Percentiles rank a stretch among this genome's conserved stretches.
Evolutionary conservation across 768 basidiomycete genomes (phyloP).

Genomic region (Lactifluus volemus): DNA sequence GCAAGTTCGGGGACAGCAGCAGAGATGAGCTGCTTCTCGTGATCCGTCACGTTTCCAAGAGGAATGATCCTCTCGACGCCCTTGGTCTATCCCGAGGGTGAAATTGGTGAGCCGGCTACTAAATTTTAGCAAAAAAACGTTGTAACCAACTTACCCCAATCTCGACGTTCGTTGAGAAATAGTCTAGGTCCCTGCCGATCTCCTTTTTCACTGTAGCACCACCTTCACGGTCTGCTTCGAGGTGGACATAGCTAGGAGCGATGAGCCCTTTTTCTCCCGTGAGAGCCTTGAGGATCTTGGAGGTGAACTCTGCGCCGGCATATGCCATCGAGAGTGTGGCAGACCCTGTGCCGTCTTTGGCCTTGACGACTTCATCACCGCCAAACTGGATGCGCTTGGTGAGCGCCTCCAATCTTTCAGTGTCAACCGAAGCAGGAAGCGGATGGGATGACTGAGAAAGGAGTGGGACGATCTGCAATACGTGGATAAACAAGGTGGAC

Average conservation of each 20-base stretch:
- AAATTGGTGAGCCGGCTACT: not conserved
- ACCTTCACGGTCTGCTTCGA: slow-evolving; percentile 60
- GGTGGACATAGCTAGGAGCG: slow-evolving; percentile 78
- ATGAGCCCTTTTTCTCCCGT: slow-evolving; percentile 85
- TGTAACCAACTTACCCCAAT: slow-evolving; percentile 58
- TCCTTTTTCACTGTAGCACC: slow-evolving; percentile 70
- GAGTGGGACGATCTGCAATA: slow-evolving; percentile 73
- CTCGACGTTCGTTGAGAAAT: slow-evolving; percentile 84
- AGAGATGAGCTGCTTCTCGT: slow-evolving; percentile 67
- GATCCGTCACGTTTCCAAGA: slow-evolving; percentile 65
- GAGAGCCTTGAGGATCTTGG: slow-evolving; percentile 72
- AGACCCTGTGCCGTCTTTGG: slow-evolving; percentile 89
- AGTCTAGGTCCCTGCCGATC: slow-evolving; percentile 67
- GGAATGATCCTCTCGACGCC: slow-evolving; percentile 78
- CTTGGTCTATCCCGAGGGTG: slow-evolving; percentile 40
- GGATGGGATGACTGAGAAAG: slow-evolving; percentile 84
- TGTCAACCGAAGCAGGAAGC: slow-evolving; percentile 49
- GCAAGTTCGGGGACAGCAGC: slow-evolving; percentile 75
- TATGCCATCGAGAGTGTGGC: slow-evolving; percentile 97
- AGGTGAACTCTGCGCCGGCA: slow-evolving; percentile 85
- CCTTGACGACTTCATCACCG: slow-evolving; percentile 97
- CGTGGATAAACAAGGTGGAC: not conserved
- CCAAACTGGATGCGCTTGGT: slow-evolving; percentile 89
- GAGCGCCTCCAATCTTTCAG: slow-evolving; percentile 46
- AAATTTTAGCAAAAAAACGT: not conserved